Base-by-base conservation (phyloP, 139 green algal genomes). In the Haematococcus lacustris region DNA sequence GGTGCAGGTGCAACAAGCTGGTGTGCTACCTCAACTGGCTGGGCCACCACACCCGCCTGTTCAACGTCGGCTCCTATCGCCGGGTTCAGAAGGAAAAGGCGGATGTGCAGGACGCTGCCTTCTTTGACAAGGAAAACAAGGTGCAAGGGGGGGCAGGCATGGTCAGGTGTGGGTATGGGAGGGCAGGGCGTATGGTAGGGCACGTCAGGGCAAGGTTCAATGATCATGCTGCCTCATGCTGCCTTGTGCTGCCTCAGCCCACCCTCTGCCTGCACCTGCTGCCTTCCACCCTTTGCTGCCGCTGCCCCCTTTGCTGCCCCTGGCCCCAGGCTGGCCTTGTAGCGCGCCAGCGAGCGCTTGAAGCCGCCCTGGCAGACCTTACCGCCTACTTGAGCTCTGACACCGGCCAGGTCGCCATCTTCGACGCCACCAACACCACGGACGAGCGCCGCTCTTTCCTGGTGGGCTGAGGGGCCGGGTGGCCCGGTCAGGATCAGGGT, bases 371-470 rank as follows among this genome's bases (percentile, higher is more conserved):
- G 5, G 63, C 50, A 13, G 63, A 69, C 21, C 63, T 69, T 13
- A 69, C 26, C 2, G 63, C 63, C n/a, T 69, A 69, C 63, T 37
- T 69, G 7, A 6, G 2, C 35, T 34, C 63, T 37, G 63, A 69
- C 7, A 9, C n/a, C 21, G 63, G 63, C 2, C 63, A 69, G 63
- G 63, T 69, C 2, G 63, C 35, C 21, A 64, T 64, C 17, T 64
- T 64, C 74, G 94, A 98, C 74, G 94, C 93, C 17, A 98, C 94
- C 64, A 98, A 98, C 88, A 93, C 84, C 51, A 98, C 93, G 9
- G 73, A 88, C 64, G 77, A 88, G 47, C 79, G 93, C 0, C 75
- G 93, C 30, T 62, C 85, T 33, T 82, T 88, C 51, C 79, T 98
- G 76, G 78, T 91, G 66, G 2, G 63, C 60, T 23, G 40, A 47